Evolutionary conservation across 331 rosid species (phyloP).

Genomic region (Phaseolus coccineus): DNA sequence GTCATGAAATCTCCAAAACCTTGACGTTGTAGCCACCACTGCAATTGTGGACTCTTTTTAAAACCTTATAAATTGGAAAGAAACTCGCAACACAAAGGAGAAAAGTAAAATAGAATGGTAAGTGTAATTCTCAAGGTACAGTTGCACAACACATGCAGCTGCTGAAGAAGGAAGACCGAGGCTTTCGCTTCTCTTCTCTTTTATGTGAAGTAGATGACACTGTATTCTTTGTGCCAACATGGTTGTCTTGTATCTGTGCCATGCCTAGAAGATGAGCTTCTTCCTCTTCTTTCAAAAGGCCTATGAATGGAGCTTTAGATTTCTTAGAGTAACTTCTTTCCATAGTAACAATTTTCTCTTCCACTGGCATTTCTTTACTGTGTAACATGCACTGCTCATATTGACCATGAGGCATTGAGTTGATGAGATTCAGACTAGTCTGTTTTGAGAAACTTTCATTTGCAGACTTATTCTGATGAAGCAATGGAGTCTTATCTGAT

Average conservation of each 20-base stretch:
- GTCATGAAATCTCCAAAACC: background rate
- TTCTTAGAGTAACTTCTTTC: constrained; percentile 71
- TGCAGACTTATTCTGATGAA: constrained; percentile 53
- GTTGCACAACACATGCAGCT: constrained; percentile 89
- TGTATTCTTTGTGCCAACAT: constrained; percentile 41
- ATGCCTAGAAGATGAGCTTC: constrained; percentile 53
- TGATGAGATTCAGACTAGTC: constrained; percentile 34
- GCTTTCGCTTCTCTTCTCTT: constrained; percentile 65
- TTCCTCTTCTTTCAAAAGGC: constrained; percentile 65
- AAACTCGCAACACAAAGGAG: constrained; percentile 37
- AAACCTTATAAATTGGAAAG: constrained; percentile 20
- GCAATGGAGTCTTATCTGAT: constrained; percentile 69
- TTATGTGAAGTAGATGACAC: constrained; percentile 50
- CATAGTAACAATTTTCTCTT: constrained; percentile 67
- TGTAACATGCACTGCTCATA: constrained; percentile 29
- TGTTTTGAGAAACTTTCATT: constrained; percentile 45
- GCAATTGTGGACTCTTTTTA: background rate
- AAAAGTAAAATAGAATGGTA: constrained; percentile 24
- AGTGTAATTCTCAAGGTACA: constrained; percentile 35
- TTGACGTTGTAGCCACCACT: background rate
- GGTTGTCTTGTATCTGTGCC: constrained; percentile 47
- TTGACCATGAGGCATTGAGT: constrained; percentile 39
- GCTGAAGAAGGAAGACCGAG: constrained; percentile 67
- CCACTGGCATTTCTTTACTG: constrained; percentile 49
- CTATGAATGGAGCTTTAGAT: constrained; percentile 57